phyloP scores from a whole-genome alignment of 2,329 filamentous ascomycete species.

The Didymella keratinophila region DNA sequence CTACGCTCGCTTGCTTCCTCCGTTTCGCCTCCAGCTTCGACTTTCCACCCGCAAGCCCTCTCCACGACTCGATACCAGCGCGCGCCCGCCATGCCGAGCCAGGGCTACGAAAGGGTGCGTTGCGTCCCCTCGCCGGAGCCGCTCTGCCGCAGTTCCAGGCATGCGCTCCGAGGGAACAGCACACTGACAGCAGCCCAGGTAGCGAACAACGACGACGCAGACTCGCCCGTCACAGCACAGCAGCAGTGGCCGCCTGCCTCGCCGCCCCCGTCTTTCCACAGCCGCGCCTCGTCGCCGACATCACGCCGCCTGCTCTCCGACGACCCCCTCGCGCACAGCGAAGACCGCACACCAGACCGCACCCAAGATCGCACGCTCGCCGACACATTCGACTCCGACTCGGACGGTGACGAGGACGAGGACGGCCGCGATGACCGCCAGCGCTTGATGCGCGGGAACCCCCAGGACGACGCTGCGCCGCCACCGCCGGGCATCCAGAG shows the following conservation, averaged over 20 bases:
- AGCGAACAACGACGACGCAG: conserved; percentile 55
- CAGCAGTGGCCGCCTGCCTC: conserved; percentile 54
- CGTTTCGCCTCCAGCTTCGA: too few relatives aligned
- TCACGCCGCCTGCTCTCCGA: conserved; percentile 62
- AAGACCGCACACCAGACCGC: neutral
- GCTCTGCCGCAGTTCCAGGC: neutral
- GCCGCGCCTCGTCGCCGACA: conserved; percentile 74
- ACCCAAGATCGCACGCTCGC: conserved; percentile 77
- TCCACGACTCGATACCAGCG: neutral
- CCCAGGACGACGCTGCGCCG: conserved; percentile 36
- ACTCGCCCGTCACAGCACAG: conserved; percentile 42
- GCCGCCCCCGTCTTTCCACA: conserved; percentile 83
- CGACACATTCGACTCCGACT: conserved; percentile 85
- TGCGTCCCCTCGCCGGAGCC: conserved; percentile 22
- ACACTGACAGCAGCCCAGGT: conserved; percentile 42
- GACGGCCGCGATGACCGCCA: conserved; percentile 82
- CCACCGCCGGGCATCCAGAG: conserved; percentile 52
- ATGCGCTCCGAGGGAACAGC: neutral
- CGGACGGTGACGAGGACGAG: conserved; percentile 70
- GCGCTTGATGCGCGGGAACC: conserved; percentile 78
- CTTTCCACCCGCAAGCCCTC: neutral
- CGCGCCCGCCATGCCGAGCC: conserved; percentile 51
- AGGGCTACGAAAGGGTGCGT: conserved; percentile 60
- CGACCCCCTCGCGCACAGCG: conserved; percentile 44
- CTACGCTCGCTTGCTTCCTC: neutral